Percentiles rank a stretch among this genome's conserved stretches.
Conservation (phyloP, 2,329 filamentous ascomycete genomes). For the Cucurbitaria berberidis region DNA sequence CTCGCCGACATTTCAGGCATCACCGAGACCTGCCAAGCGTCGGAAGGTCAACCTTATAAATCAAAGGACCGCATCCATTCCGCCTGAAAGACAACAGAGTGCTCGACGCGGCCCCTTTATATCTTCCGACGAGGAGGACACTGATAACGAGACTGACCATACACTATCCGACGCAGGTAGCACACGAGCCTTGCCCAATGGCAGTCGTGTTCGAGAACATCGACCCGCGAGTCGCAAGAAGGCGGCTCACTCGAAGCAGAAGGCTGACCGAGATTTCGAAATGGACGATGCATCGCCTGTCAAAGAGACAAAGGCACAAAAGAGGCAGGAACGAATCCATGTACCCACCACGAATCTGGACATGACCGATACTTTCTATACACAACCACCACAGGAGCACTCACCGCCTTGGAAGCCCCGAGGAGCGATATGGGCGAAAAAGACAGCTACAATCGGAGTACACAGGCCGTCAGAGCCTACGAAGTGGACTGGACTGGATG, state of each 20-base stretch:
- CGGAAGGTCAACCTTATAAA: constrained; percentile 37
- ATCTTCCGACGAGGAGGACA: constrained; percentile 35
- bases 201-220: constrained; percentile 5
- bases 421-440: constrained; percentile 57
- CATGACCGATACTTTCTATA: constrained; percentile 51
- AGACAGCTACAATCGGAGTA: constrained; percentile 33
- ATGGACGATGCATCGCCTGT: constrained; percentile 23
- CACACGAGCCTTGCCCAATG: constrained; percentile 14
- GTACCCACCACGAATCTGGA: constrained; percentile 49
- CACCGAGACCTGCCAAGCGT: constrained; percentile 47
- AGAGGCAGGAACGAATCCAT: constrained; percentile 53
- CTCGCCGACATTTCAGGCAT: constrained; percentile 40
- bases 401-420: constrained; percentile 54
- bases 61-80: constrained; percentile 30
- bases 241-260: constrained; percentile 13
- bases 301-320: constrained; percentile 35
- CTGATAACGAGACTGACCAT: constrained; percentile 12
- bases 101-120: constrained; percentile 29
- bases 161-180: constrained; percentile 12
- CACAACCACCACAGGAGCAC: constrained; percentile 52
- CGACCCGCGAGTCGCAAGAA: constrained; percentile 21
- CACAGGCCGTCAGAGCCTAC: constrained; percentile 28
- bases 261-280: constrained; percentile 13
- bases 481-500: constrained; percentile 20
- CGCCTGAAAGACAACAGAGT: constrained; percentile 24